Evolutionary conservation across 305 asterid species (phyloP).

Genomic region (Fraxinus angustifolia): DNA sequence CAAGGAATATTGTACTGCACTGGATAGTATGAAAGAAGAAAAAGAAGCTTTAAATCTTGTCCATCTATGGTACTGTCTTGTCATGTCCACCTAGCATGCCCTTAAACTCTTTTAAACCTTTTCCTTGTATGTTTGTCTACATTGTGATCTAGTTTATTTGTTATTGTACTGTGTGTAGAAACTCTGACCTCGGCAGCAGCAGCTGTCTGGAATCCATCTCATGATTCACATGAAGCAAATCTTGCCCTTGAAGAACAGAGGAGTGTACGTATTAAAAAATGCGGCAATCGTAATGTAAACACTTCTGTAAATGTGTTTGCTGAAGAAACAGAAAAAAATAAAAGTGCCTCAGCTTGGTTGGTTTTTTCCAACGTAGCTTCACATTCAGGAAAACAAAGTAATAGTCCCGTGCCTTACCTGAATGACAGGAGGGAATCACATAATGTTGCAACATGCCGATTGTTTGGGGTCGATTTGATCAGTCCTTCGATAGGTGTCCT

Average conservation of each 20-base stretch:
- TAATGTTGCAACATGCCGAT: slow-evolving; percentile 41
- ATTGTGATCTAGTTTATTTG: slow-evolving; percentile 9
- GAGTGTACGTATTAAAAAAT: slow-evolving; percentile 26
- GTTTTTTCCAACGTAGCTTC: slow-evolving; percentile 36
- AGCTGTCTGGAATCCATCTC: slow-evolving; percentile 54
- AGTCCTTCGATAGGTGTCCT: slow-evolving; percentile 36
- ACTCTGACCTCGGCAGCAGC: slow-evolving; percentile 42
- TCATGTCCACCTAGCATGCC: not conserved
- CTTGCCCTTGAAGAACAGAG: slow-evolving; percentile 37
- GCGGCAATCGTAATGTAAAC: slow-evolving; percentile 28
- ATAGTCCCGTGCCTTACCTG: slow-evolving; percentile 24
- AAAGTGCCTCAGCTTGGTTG: slow-evolving; percentile 52
- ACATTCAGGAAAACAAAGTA: slow-evolving; percentile 28
- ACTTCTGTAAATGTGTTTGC: slow-evolving; percentile 34
- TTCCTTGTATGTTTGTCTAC: not conserved
- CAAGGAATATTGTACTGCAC: not conserved
- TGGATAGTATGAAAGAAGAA: not conserved
- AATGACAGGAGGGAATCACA: slow-evolving; percentile 42
- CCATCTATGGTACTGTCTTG: not conserved
- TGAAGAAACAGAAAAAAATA: slow-evolving; percentile 48
- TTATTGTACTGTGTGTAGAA: slow-evolving; percentile 31
- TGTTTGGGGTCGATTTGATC: slow-evolving; percentile 81
- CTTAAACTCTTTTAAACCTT: not conserved
- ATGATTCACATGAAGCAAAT: slow-evolving; percentile 35
- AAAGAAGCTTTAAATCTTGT: not conserved